Evolutionary conservation across 2,329 filamentous ascomycete species (phyloP).

Genomic region (Aspergillus sclerotialis): DNA sequence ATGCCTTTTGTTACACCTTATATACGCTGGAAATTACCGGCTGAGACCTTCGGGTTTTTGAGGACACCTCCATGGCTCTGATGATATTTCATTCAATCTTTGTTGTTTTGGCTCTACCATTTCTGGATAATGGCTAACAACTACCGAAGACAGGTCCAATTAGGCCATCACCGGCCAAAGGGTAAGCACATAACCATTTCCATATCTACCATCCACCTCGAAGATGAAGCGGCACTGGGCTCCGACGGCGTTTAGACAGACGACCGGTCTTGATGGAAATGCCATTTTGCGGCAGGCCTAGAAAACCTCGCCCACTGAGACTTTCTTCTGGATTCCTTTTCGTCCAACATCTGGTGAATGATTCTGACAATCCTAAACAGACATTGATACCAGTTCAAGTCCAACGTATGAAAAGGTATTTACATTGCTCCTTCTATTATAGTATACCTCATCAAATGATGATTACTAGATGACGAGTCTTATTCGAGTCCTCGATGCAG

Average conservation of each 20-base stretch:
- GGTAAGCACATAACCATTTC: no score
- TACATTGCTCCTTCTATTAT: not conserved
- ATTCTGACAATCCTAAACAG: slow-evolving; percentile 21
- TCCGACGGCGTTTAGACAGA: slow-evolving; percentile 61
- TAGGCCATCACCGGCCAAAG: no score
- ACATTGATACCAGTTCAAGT: no score
- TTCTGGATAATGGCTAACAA: not conserved
- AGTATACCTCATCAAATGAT: slow-evolving; percentile 28
- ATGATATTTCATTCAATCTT: slow-evolving; percentile 48
- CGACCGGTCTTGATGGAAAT: slow-evolving; percentile 68
- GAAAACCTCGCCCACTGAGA: slow-evolving; percentile 99
- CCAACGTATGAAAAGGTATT: slow-evolving; percentile 18
- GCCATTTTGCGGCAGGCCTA: slow-evolving; percentile 94
- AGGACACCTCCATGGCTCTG: slow-evolving; percentile 77
- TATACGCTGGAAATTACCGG: slow-evolving; percentile 96
- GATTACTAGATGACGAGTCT: slow-evolving; percentile 60
- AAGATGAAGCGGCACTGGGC: slow-evolving; percentile 76
- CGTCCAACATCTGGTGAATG: slow-evolving; percentile 13
- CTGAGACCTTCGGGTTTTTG: slow-evolving; percentile 65
- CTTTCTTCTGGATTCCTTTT: slow-evolving; percentile 12
- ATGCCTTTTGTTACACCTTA: slow-evolving; percentile 49
- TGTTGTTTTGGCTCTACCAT: slow-evolving; percentile 2
- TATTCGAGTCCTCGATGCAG: slow-evolving; percentile 57
- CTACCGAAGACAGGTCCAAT: not conserved
- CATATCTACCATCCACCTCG: slow-evolving; percentile 16